phyloP scores from a whole-genome alignment of 805 yeast species.

The Tetrapisispora namnaoensis region DNA sequence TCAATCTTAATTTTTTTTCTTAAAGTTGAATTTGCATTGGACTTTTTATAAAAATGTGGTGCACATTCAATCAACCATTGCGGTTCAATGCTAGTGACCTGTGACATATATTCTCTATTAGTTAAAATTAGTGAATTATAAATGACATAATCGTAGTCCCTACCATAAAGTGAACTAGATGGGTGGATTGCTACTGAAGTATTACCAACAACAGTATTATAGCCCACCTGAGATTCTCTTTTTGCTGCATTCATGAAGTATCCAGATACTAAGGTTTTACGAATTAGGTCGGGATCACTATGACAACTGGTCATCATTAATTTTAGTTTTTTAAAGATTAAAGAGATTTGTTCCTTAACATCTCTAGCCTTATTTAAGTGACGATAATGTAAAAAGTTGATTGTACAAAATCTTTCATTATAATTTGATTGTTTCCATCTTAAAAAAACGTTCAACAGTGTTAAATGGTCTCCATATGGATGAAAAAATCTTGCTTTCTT shows the following conservation, averaged over 20 bases:
- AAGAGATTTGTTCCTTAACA: slow-evolving; percentile 60
- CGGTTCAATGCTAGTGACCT: slow-evolving; percentile 73
- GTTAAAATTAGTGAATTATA: slow-evolving; percentile 79
- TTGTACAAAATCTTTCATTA: slow-evolving; percentile 33
- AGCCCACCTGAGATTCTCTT: slow-evolving; percentile 62
- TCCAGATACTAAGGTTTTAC: slow-evolving; percentile 59
- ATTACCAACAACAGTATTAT: slow-evolving; percentile 59
- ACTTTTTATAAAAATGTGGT: slow-evolving; percentile 61
- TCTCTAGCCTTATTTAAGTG: slow-evolving; percentile 70
- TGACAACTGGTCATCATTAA: slow-evolving; percentile 43
- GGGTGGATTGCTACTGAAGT: slow-evolving; percentile 82
- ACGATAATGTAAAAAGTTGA: slow-evolving; percentile 68
- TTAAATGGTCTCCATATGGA: slow-evolving; percentile 74
- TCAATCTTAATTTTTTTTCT: slow-evolving; percentile 57
- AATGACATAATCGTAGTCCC: slow-evolving; percentile 64
- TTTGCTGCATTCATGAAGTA: slow-evolving; percentile 59
- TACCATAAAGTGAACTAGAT: slow-evolving; percentile 57
- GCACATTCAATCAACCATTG: slow-evolving; percentile 64
- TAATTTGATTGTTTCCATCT: slow-evolving; percentile 59
- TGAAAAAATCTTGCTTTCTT: slow-evolving; percentile 65
- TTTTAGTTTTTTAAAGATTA: slow-evolving; percentile 42
- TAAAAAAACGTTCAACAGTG: slow-evolving; percentile 67
- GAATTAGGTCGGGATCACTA: slow-evolving; percentile 43
- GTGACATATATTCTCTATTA: slow-evolving; percentile 84
- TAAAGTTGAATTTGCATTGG: slow-evolving; percentile 44